These are phyloP conservation scores for Colletotrichum sp. DNA, from an alignment of 2,329 filamentous ascomycete genomes.

Conservation along the genomic window DNA sequence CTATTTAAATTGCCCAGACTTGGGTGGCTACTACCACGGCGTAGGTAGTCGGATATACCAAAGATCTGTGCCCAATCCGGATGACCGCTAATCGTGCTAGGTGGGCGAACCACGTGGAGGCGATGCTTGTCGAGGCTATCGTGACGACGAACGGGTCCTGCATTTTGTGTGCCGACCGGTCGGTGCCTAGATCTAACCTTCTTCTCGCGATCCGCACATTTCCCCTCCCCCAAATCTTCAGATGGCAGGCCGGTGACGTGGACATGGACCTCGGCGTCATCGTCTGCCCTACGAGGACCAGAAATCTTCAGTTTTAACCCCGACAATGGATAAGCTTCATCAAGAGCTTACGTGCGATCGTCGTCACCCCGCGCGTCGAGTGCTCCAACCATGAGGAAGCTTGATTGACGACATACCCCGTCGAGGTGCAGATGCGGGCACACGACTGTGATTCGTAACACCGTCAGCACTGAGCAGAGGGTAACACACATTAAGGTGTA, in stretches of 20 bases:
- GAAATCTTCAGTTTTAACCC: background rate
- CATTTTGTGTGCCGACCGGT: background rate
- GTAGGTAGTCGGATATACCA: background rate
- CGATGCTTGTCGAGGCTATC: background rate
- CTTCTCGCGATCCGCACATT: background rate
- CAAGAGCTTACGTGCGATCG: conserved; percentile 17
- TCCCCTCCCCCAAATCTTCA: background rate
- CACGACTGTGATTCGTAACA: conserved; percentile 13
- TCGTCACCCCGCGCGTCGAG: conserved; percentile 9
- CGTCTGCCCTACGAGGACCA: background rate
- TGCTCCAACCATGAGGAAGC: background rate
- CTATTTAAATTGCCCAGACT: background rate
- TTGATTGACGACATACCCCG: background rate
- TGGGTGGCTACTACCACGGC: background rate
- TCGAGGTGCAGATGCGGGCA: background rate
- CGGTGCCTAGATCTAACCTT: background rate
- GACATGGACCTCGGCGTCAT: background rate
- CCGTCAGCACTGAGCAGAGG: background rate
- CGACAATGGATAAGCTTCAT: background rate
- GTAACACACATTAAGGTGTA: background rate
- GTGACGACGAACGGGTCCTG: background rate
- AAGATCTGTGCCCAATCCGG: background rate
- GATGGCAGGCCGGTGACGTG: background rate
- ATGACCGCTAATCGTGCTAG: background rate
- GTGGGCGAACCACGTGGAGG: background rate